Evolutionary conservation across 805 yeast species (phyloP).

Genomic region (Lachancea sp.): DNA sequence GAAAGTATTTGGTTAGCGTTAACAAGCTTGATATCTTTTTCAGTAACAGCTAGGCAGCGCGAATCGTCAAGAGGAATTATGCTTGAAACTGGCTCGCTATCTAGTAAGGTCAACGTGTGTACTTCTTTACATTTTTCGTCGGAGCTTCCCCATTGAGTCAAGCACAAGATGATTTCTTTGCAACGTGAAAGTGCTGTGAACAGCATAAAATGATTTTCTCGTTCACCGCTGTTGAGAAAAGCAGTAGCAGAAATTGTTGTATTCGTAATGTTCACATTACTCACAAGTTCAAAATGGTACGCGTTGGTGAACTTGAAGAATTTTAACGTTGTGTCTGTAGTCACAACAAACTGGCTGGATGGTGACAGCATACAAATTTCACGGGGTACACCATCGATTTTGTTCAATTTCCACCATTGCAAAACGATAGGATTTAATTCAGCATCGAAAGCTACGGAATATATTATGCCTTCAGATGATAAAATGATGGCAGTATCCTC

Average conservation of each 20-base stretch:
- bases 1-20: slow-evolving; percentile 29
- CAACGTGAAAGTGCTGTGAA: slow-evolving; percentile 17
- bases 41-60: slow-evolving; percentile 14
- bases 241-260: slow-evolving; percentile 13
- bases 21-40: slow-evolving; percentile 12
- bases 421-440: slow-evolving; percentile 8
- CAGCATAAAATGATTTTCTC: slow-evolving; percentile 12
- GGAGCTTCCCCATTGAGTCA: slow-evolving; percentile 24
- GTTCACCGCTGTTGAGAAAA: slow-evolving; percentile 15
- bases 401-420: slow-evolving; percentile 18
- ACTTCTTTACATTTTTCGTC: slow-evolving; percentile 19
- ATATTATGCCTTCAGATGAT: slow-evolving; percentile 1
- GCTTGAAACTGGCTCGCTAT: slow-evolving; percentile 14
- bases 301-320: slow-evolving; percentile 17
- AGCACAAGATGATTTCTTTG: slow-evolving; percentile 19
- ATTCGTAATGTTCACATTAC: slow-evolving; percentile 19
- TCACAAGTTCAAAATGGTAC: slow-evolving; percentile 17
- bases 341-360: slow-evolving; percentile 1
- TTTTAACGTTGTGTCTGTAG: slow-evolving; percentile 14
- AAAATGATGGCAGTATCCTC: slow-evolving; percentile 4
- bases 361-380: slow-evolving; percentile 12
- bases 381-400: slow-evolving; percentile 9
- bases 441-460: slow-evolving; percentile 4
- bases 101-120: slow-evolving; percentile 22
- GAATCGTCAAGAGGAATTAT: slow-evolving; percentile 18